Base-by-base conservation (phyloP, 768 basidiomycete genomes). In the Trametes coccinea region DNA sequence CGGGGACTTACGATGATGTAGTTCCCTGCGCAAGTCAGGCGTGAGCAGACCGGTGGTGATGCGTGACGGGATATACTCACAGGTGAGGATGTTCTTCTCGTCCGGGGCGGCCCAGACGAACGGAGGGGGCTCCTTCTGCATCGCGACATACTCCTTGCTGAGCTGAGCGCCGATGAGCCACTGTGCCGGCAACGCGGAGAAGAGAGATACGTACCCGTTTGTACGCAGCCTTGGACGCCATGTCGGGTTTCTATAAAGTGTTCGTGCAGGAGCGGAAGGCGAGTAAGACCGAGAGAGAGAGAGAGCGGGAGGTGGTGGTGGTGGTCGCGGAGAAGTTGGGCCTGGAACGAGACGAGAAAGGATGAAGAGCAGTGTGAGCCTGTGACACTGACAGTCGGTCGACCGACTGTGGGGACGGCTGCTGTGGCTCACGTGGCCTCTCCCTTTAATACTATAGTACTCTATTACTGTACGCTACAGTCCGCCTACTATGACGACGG, bases 51-150 rank as follows among this genome's bases (percentile, higher is more conserved):
- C 55, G 9, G 22, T 29, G 48, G 27, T 64, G 48, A 13, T 33
- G 17, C 30, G 51, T 7, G 30, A 51, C 57, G 39, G 22, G 53
- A 4, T 50, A 14, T 16, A 81, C 94, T 76, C 73, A 97, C 95
- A 98, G 57, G 85, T 94, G 53, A 98, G 75, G 68, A 98, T 95
- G 74, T 98, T 96, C 87, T 95, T 95, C 83, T 98, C 96, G 69
- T 97, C 95, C 13, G 96, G 96, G 33, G 83, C 83, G 41, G 96
- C 95, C 89, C 92, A 95, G 22, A 98, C 88, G 75, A 95, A 98
- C 62, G 96, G 96, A 1, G 96, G 96, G 13, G 96, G 93, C 62
- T 91, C 88, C 71, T 78, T 89, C 77, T 96, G 93, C 92, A 98
- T 96, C 51, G 84, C 79, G 69, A 91, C 84, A 76, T 89, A 95